Evolutionary conservation across 345 rosid genomes (phyloP), one percentile per base, ranked within the genome.

Genomic region (Populus euphratica): DNA sequence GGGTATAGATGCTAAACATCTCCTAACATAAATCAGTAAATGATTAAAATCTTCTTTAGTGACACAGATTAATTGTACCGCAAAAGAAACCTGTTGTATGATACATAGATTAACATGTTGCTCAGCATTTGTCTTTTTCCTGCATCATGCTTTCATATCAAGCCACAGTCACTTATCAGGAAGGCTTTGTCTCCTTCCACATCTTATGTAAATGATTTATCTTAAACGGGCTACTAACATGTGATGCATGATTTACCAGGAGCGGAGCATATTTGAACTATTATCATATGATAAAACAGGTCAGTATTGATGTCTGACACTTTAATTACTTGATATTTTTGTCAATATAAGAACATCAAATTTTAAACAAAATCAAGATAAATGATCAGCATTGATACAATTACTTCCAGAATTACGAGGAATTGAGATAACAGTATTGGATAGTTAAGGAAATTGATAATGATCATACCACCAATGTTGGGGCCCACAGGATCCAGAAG

Each of bases 401-500:
- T 44, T 68, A 69, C 23, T 61, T 49, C 31, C 43, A 41, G 54
- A 35, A 76, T 33, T 23, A 52, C 6, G 56, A 56, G 31, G 54
- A 70, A 67, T 56, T 66, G 38, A 73, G 65, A 70, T 50, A 50
- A 18, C 69, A 78, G 52, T 67, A 69, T 18, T 29, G 31, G 36
- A 76, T 74, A 68, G 6, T 59, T 13, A 79, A 75, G 61, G 72
- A 64, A 71, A 27, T 41, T 27, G n/a, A 66, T 23, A 33, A 56
- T 35, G 36, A 79, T 13, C 93, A 41, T 91, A 96, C 98, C 97
- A 92, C 98, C 83, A 92, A 79, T 21, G 91, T 88, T 69, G 99
- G 95, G 47, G 98, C 93, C 99, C 98, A 96, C 25, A 96, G 87
- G 83, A 96, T 91, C 98, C 98, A 93, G 87, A 92, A 91, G 73